phyloP scores from a whole-genome alignment of 225 moss, liverwort and hornwort species.

The Sphagnum tenellum region DNA sequence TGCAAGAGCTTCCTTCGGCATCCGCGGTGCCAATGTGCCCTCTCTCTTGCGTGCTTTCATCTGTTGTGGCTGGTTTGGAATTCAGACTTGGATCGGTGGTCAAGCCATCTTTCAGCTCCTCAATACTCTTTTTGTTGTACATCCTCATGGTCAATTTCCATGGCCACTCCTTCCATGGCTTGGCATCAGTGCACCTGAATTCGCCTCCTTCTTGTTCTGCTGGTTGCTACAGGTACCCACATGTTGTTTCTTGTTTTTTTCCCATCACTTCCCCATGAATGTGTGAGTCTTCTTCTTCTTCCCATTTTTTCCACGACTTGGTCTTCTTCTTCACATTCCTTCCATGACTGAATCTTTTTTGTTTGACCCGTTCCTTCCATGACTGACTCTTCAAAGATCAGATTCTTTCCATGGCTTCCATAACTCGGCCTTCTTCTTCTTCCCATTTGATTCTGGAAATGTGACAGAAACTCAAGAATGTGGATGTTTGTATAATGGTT shows the following conservation, averaged over 20 bases:
- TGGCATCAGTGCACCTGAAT: slow-evolving; percentile 63
- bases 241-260: not conserved
- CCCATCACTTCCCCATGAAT: not conserved
- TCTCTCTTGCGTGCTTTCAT: slow-evolving; percentile 33
- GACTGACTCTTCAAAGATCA: no score
- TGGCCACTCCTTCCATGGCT: slow-evolving; percentile 42
- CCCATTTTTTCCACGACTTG: no score
- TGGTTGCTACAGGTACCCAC: slow-evolving; percentile 64
- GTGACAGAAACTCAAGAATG: no score
- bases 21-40: no score
- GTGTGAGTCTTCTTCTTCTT: no score
- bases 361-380: not conserved
- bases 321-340: no score
- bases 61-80: slow-evolving; percentile 91
- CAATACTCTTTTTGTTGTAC: no score
- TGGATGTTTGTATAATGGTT: no score
- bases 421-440: no score
- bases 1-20: no score
- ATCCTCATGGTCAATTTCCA: slow-evolving; percentile 20
- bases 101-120: slow-evolving; percentile 39
- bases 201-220: slow-evolving; percentile 66
- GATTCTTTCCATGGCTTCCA: no score
- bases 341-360: not conserved
- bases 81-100: slow-evolving; percentile 95
- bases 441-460: no score